Evolutionary conservation across 306 rosid species (phyloP), one percentile per base, ranked within the genome.

Genomic region (Sicyos edulis): DNA sequence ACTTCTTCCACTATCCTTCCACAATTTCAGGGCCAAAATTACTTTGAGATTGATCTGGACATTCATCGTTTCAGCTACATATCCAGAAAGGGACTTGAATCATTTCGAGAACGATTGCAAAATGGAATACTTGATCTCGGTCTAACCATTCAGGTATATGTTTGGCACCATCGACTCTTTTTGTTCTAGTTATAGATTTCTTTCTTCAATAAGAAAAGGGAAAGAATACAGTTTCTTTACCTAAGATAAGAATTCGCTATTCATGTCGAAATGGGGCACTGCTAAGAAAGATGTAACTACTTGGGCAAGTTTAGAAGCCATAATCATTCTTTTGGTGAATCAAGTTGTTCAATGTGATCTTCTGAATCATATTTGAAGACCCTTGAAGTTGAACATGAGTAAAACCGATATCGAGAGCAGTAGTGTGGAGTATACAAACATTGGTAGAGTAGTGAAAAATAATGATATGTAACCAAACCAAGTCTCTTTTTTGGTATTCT

Each of bases 21-120:
- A 15, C 73, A 20, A 22, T 22, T 69, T 56, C 83, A 95, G 99
- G 99, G 96, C 74, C 81, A 91, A 66, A 84, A 89, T 70, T 95
- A 89, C 87, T 85, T 95, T 69, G 99, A 95, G 96, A 89, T 95
- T 12, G 99, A 95, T 85, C 84, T 95, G 10, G 99, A 95, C 83
- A 89, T 95, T 76, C 99, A 91, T 81, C 88, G 97, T 4, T 95
- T 95, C 84, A 85, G 99, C 86, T 95, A 91, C 83, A 89, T 95
- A 64, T 88, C 97, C 24, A 87, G 99, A 82, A 91, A 87, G 82
- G 97, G 99, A 58, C 91, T 95, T 3, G 99, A 95, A 49, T 69
- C 96, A 8, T 91, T 95, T 68, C 77, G 97, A 50, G 96, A 89
- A 54, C 95, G 95, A 57, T 70, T 95, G 32, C 84, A 89, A 78